phyloP scores from a whole-genome alignment of 768 basidiomycete genomes.

The Phaffia australis region DNA sequence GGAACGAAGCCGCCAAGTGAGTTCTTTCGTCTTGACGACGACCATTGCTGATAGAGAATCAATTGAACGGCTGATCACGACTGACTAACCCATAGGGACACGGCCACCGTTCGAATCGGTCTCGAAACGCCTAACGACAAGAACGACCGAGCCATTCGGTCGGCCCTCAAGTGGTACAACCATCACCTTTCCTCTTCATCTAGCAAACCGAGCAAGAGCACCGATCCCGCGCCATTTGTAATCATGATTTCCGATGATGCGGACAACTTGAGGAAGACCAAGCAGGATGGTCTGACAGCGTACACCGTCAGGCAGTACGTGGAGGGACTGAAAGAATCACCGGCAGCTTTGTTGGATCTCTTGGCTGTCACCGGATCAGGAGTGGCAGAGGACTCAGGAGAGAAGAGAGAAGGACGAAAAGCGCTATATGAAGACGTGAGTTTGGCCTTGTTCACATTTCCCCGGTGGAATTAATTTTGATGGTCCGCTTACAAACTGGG shows the following conservation, averaged over 20 bases:
- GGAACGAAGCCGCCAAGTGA: constrained; percentile 49
- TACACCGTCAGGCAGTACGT: constrained; percentile 65
- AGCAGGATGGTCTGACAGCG: constrained; percentile 51
- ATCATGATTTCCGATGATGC: constrained; percentile 83
- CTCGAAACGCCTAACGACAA: constrained; percentile 82
- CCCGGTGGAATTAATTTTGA: neutral
- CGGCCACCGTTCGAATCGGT: constrained; percentile 32
- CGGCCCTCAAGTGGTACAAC: constrained; percentile 76
- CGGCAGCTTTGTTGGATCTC: constrained; percentile 64
- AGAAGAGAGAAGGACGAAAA: constrained; percentile 27
- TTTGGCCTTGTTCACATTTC: neutral
- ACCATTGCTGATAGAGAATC: neutral
- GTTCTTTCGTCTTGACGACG: neutral
- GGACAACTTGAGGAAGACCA: constrained; percentile 67
- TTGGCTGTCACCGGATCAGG: constrained; percentile 47
- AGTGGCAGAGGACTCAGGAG: constrained; percentile 42
- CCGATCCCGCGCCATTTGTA: constrained; percentile 42
- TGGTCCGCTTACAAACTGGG: neutral
- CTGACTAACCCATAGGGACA: constrained; percentile 7
- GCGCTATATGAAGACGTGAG: constrained; percentile 57
- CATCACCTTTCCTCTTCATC: constrained; percentile 46
- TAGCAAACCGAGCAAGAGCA: no score
- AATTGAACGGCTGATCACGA: neutral
- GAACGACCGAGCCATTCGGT: constrained; percentile 90
- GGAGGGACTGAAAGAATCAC: constrained; percentile 50